A percentile compares a stretch with the other conserved stretches of the same genome.
Evolutionary conservation across 2,329 filamentous ascomycete genomes (phyloP).

Genomic region (Aspergillus unguis): DNA sequence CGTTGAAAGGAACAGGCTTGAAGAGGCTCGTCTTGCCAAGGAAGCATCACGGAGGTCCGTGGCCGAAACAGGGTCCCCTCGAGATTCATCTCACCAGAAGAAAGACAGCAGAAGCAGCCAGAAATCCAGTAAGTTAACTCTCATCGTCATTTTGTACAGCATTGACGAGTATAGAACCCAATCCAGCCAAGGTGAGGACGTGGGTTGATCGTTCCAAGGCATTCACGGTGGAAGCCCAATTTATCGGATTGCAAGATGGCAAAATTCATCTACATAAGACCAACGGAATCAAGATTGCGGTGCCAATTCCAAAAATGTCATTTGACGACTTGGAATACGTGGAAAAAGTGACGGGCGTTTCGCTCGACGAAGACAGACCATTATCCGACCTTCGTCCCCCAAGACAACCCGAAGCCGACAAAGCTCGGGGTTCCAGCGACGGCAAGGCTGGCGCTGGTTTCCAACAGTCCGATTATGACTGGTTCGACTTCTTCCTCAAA

Average conservation of each 20-base stretch:
- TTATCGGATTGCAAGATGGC: slow-evolving; percentile 87
- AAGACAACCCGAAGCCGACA: slow-evolving; percentile 26
- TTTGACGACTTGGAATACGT: slow-evolving; percentile 93
- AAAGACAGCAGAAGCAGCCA: slow-evolving; percentile 65
- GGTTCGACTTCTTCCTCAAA: slow-evolving; percentile 97
- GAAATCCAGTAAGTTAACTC: slow-evolving; percentile 66
- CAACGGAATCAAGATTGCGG: slow-evolving; percentile 97
- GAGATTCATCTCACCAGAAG: slow-evolving; percentile 59
- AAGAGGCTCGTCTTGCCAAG: slow-evolving; percentile 80
- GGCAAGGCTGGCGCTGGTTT: slow-evolving; percentile 40
- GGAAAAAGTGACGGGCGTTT: slow-evolving; percentile 79
- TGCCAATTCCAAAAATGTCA: slow-evolving; percentile 94
- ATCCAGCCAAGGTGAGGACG: slow-evolving; percentile 74
- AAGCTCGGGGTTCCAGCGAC: slow-evolving; percentile 34
- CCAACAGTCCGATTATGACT: slow-evolving; percentile 70
- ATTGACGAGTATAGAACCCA: slow-evolving; percentile 61
- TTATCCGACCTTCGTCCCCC: slow-evolving; percentile 70
- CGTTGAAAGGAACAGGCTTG: slow-evolving; percentile 72
- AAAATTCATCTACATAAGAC: slow-evolving; percentile 98
- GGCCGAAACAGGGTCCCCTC: slow-evolving; percentile 52
- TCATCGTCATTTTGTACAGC: background rate
- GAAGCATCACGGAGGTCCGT: slow-evolving; percentile 67
- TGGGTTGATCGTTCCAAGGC: slow-evolving; percentile 96
- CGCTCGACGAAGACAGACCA: slow-evolving; percentile 87
- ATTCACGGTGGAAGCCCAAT: slow-evolving; percentile 96